phyloP scores from a whole-genome alignment of 192 early-diverging fungal species.

The Funneliformis geosporum region DNA sequence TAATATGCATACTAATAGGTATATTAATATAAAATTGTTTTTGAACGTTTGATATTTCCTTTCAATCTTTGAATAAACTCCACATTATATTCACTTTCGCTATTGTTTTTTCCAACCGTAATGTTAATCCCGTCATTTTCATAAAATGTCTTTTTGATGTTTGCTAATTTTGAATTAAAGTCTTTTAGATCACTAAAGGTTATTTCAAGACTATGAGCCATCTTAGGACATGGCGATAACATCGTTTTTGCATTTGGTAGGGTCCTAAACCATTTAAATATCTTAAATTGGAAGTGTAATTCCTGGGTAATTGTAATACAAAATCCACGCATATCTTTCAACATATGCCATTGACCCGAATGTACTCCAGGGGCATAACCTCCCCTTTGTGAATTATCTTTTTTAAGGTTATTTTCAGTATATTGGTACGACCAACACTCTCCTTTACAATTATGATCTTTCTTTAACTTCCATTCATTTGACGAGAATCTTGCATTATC shows the following conservation, averaged over 20 bases:
- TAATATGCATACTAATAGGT: too few species aligned
- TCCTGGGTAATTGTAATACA: not conserved
- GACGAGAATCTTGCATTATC: not conserved
- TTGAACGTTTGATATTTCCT: too few species aligned
- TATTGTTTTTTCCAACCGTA: too few species aligned
- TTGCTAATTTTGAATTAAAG: not conserved
- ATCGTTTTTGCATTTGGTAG: not conserved
- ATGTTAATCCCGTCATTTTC: too few species aligned
- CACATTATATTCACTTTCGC: too few species aligned
- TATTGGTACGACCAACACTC: not conserved
- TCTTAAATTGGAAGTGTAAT: not conserved
- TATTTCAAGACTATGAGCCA: not conserved
- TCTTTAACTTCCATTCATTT: not conserved
- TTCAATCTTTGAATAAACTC: too few species aligned
- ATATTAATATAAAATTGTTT: too few species aligned
- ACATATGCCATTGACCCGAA: not conserved
- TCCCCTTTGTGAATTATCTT: not conserved
- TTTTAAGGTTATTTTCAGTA: not conserved
- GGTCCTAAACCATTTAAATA: not conserved
- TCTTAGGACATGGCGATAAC: not conserved
- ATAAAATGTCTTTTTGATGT: too few species aligned
- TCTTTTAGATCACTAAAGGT: not conserved
- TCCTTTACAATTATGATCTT: not conserved
- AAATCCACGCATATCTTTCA: not conserved
- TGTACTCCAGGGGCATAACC: not conserved